Percentiles rank a stretch among this genome's conserved stretches.
Conservation (phyloP, 148 eudicot species). For the Rhododendron molle region DNA sequence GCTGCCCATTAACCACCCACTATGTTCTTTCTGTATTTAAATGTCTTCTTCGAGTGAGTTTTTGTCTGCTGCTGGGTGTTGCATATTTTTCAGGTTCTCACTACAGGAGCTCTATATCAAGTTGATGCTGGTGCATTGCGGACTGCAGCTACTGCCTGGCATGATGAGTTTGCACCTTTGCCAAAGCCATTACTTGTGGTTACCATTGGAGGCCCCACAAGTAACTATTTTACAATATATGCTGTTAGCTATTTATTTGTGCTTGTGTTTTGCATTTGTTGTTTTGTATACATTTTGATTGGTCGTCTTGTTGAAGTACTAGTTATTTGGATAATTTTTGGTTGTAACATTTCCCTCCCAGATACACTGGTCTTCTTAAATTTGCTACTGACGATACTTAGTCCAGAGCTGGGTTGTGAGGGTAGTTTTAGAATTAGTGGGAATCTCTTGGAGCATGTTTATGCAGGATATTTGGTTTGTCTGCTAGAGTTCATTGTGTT, state of each 20-base stretch:
- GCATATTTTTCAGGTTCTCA: slow-evolving; percentile 58
- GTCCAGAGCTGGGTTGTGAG: not conserved
- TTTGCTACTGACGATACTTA: not conserved
- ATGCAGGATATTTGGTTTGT: not conserved
- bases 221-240: slow-evolving; percentile 31
- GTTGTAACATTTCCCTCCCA: not conserved
- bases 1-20: slow-evolving; percentile 2
- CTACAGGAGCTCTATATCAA: slow-evolving; percentile 92
- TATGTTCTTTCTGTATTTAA: not conserved
- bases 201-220: slow-evolving; percentile 92
- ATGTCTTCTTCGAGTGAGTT: not conserved
- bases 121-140: slow-evolving; percentile 73
- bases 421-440: not conserved
- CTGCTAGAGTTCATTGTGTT: not conserved
- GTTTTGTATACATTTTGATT: not conserved
- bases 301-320: not conserved
- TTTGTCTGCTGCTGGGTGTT: slow-evolving; percentile 6
- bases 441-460: not conserved
- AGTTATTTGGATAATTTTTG: not conserved
- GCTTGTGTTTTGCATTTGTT: not conserved
- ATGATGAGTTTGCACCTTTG: slow-evolving; percentile 81
- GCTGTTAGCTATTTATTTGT: not conserved
- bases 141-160: slow-evolving; percentile 83
- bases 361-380: not conserved
- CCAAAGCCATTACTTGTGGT: slow-evolving; percentile 92